Conservation (phyloP, 192 early-diverging fungal genomes). For the Coemansia sp. region DNA sequence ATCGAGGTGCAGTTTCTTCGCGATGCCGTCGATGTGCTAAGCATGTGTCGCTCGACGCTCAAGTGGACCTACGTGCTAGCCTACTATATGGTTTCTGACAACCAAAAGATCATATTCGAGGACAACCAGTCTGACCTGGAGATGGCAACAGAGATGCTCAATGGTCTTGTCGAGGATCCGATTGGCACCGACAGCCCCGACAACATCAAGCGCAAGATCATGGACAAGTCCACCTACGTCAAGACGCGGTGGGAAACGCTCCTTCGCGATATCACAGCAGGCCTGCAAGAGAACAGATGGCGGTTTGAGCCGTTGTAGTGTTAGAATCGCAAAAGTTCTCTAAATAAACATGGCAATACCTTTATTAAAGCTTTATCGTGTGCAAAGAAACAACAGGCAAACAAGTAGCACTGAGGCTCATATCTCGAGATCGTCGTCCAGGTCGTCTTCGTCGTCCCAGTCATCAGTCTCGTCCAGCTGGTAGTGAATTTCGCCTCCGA, state of each 20-base stretch:
- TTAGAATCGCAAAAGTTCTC: no score
- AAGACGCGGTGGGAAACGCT: constrained; percentile 81
- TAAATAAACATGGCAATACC: no score
- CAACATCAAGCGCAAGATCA: constrained; percentile 79
- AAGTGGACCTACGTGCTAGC: constrained; percentile 99
- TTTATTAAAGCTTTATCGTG: no score
- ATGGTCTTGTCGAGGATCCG: constrained; percentile 86
- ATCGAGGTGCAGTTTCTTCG: constrained; percentile 98
- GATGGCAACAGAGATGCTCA: constrained; percentile 93
- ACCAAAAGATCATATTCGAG: constrained; percentile 91
- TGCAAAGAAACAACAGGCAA: no score
- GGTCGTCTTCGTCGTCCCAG: constrained; percentile 83
- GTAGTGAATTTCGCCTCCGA: constrained; percentile 66
- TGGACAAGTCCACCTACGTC: constrained; percentile 96
- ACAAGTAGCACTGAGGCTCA: no score
- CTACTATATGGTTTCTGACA: constrained; percentile 84
- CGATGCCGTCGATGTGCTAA: constrained; percentile 86
- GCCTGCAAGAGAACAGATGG: constrained; percentile 84
- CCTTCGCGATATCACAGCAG: constrained; percentile 86
- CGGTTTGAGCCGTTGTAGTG: constrained; percentile 53
- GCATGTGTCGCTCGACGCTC: constrained; percentile 86
- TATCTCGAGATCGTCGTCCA: constrained; percentile 88
- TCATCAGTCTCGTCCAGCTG: constrained; percentile 85
- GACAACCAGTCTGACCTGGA: constrained; percentile 99
- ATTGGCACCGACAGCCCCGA: constrained; percentile 62